These are phyloP conservation scores for Nicotiana rustica DNA, from an alignment of 305 asterid species.

Conservation along the genomic window DNA sequence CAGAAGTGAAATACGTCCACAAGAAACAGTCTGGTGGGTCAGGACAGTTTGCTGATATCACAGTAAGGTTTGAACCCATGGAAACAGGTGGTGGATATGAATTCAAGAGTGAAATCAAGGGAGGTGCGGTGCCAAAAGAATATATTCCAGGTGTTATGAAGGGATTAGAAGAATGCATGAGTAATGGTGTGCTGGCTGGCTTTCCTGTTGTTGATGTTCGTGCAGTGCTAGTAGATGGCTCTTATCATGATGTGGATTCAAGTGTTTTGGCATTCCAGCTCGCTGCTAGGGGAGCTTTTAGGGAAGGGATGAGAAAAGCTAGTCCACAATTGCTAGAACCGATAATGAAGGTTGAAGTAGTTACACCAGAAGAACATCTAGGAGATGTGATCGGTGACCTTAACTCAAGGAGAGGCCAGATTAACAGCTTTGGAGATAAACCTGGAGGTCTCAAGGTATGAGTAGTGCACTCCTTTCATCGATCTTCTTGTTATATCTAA, in stretches of 20 bases:
- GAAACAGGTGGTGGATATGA: constrained; percentile 92
- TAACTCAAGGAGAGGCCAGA: constrained; percentile 94
- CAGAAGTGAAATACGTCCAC: constrained; percentile 86
- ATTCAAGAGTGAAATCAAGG: constrained; percentile 97
- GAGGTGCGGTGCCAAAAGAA: constrained; percentile 96
- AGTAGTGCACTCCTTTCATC: not conserved
- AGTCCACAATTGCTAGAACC: constrained; percentile 92
- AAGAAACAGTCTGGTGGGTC: constrained; percentile 99
- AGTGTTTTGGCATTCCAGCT: constrained; percentile 96
- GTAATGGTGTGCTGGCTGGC: constrained; percentile 93
- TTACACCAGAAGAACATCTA: constrained; percentile 95
- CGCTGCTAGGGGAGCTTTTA: constrained; percentile 95
- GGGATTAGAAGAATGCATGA: constrained; percentile 96
- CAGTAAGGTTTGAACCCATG: constrained; percentile 85
- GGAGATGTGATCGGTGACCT: constrained; percentile 98
- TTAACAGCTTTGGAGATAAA: constrained; percentile 89
- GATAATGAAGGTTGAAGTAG: constrained; percentile 89
- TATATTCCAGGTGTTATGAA: constrained; percentile 97
- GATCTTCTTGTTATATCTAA: not conserved
- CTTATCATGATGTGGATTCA: constrained; percentile 96
- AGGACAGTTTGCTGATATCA: constrained; percentile 94
- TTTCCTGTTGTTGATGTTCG: constrained; percentile 95
- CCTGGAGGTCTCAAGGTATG: constrained; percentile 96
- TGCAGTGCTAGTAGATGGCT: constrained; percentile 90
- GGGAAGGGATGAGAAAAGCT: constrained; percentile 95